phyloP scores from a whole-genome alignment of 1,284 basidiomycete genomes.

The Volvariella surrecta region DNA sequence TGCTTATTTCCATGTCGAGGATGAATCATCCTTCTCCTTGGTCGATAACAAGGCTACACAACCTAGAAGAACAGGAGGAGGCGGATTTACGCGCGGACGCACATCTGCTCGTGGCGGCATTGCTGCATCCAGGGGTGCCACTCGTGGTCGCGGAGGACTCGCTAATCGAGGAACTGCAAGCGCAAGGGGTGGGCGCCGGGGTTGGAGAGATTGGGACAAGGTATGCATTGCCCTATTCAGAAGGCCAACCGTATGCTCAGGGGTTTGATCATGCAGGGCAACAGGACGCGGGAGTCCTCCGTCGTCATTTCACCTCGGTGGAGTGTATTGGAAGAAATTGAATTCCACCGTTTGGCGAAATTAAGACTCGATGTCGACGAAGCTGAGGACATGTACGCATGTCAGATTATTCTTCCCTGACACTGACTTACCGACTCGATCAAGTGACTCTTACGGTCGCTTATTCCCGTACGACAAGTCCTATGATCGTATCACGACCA shows the following conservation, averaged over 20 bases:
- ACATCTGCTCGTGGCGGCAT: constrained; percentile 33
- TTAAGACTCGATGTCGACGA: constrained; percentile 89
- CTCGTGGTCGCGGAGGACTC: constrained; percentile 38
- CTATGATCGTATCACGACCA: constrained; percentile 94
- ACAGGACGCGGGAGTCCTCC: constrained; percentile 89
- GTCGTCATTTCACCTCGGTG: constrained; percentile 91
- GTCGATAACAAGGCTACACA: constrained; percentile 81
- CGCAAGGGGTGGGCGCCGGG: constrained; percentile 63
- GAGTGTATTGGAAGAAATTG: constrained; percentile 95
- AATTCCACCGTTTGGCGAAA: constrained; percentile 91
- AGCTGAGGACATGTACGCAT: constrained; percentile 75
- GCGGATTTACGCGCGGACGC: constrained; percentile 54
- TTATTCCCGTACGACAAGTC: constrained; percentile 92
- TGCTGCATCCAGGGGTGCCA: constrained; percentile 31
- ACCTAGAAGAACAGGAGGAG: constrained; percentile 58
- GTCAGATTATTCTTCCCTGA: constrained; percentile 4
- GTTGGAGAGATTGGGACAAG: constrained; percentile 96
- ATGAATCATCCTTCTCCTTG: constrained; percentile 95
- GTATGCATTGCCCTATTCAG: constrained; percentile 28
- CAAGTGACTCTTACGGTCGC: constrained; percentile 76
- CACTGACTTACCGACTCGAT: constrained; percentile 8
- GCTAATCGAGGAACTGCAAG: constrained; percentile 23
- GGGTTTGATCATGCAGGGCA: constrained; percentile 43
- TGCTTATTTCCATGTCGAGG: constrained; percentile 97
- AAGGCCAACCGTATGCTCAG: neutral